A percentile compares a stretch with the other conserved stretches of the same genome.
Evolutionary conservation across 208 protist genomes (phyloP).

Genomic region (Crithidia mellificae): DNA sequence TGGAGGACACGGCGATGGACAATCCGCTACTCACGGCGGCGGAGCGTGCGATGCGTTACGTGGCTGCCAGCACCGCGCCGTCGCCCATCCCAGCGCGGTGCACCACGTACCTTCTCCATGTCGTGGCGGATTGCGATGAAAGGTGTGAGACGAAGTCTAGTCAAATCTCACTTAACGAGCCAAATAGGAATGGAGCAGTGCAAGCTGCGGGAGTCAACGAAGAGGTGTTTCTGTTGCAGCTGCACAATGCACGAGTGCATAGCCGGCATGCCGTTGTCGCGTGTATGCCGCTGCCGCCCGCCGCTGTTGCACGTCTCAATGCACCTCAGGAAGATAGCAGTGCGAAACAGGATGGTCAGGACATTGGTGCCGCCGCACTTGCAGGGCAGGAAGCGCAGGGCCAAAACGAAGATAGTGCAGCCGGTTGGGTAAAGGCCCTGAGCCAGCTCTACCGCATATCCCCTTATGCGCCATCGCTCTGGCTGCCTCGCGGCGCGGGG

Average conservation of each 20-base stretch:
- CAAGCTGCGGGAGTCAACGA: not conserved
- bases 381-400: too few relatives aligned
- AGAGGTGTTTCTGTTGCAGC: constrained; percentile 34
- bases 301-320: not conserved
- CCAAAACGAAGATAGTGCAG: too few relatives aligned
- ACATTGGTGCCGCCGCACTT: too few relatives aligned
- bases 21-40: constrained; percentile 16
- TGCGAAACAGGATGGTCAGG: not conserved
- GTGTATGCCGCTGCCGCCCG: constrained; percentile 20
- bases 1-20: constrained; percentile 8
- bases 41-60: constrained; percentile 26
- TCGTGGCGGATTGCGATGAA: not conserved
- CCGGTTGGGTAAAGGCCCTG: constrained; percentile 3
- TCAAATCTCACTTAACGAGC: too few relatives aligned
- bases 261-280: constrained; percentile 51
- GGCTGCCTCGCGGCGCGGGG: constrained; percentile 19
- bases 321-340: not conserved
- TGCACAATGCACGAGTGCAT: constrained; percentile 50
- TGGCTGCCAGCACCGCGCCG: constrained; percentile 6
- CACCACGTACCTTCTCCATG: constrained; percentile 23
- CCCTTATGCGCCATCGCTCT: constrained; percentile 22
- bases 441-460: constrained; percentile 7
- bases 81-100: constrained; percentile 14
- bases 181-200: too few relatives aligned
- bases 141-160: too few relatives aligned